Evolutionary conservation across 129 eudicot genomes (phyloP), one percentile per base, ranked within the genome.

Genomic region (Artemisia annua): DNA sequence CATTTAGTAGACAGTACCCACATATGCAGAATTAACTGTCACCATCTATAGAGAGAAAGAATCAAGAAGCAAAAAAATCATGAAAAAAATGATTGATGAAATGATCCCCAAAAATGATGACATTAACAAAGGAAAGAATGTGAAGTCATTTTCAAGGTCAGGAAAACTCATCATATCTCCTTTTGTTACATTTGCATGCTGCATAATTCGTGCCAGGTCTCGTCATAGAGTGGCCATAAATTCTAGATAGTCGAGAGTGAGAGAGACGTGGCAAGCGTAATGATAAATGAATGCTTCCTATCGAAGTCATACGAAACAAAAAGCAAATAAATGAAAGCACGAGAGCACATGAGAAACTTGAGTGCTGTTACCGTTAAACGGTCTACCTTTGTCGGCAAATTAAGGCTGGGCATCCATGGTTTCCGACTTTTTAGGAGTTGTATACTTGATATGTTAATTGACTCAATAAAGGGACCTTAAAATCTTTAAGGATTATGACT

Each of bases 11-110:
- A 64, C 60, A 72, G 78, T 71, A 63, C 67, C 77, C 67, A 63
- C 72, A 78, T 53, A 71, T 70, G 59, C 72, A 53, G 82, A 28
- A 71, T 56, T 78, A 71, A 78, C 68, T 72, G 67, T 78, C 82
- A 55, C 73, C 78, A 72, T 78, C 78, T 56, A 24, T 50, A 60
- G 26, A 65, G 77, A 71, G 73, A 63, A 18, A 78, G 61, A 64
- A 28, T 48, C 22, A 57, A 57, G 69, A 58, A 46, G 55, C 66
- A 71, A 64, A 39, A 19, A 78, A 71, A 78, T 78, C 78, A 71
- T 78, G 78, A 64, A 19, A 78, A 78, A 78, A 71, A 78, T 78
- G 82, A 78, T 78, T 78, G 82, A 56, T 28, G 75, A 78, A 72
- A 78, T 74, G 73, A 71, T 78, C 78, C 82, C 67, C 52, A 78